Base-by-base conservation (phyloP, 1,284 basidiomycete genomes). In the Ceratobasidium sp. region DNA sequence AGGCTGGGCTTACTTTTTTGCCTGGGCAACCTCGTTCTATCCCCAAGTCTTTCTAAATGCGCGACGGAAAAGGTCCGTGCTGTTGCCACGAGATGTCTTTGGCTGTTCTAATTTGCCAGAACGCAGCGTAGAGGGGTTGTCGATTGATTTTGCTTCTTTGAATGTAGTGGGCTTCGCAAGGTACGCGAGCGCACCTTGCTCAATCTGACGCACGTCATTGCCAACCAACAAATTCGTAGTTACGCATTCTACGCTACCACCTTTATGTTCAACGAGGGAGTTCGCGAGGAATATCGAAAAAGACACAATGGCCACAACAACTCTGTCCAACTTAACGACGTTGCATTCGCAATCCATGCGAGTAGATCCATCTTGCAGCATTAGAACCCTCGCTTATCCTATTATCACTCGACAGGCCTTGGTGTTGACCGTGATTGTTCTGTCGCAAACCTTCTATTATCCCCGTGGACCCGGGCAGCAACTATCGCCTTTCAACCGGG, bases 271-370 rank as follows among this genome's bases (percentile, higher is more conserved):
- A 81, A 80, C 32, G 40, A 73, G 5, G 61, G 46, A 0, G 80
- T 83, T 5, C 73, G 81, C 11, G 54, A 79, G 22, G 77, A 82
- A 65, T 84, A 83, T 62, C 73, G 77, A 22, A 68, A 54, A n/a
- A 73, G 82, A 9, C 79, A 83, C 74, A 67, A 78, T 34, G 83
- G 83, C 1, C 80, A 82, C 73, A 57, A 78, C 19, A 82, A 81
- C 8, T 78, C 79, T 7, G 82, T 83, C 11, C 73, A 77, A 46
- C 74, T 73, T 22, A 84, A 84, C 76, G 83, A 84, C 59, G 75
- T 83, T 19, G 82, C 80, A 4, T 84, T 84, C 61, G 80, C 80
- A 13, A 68, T 79, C 34, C 81, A 81, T 76, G 81, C 79, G 44
- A 61, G 75, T 66, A 40, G 44, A 15, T 29, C 22, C 34, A 17